Percentiles rank a stretch among this genome's conserved stretches.
Conservation (phyloP, 73 alveolate genomes). For the Urostyla sp. region DNA sequence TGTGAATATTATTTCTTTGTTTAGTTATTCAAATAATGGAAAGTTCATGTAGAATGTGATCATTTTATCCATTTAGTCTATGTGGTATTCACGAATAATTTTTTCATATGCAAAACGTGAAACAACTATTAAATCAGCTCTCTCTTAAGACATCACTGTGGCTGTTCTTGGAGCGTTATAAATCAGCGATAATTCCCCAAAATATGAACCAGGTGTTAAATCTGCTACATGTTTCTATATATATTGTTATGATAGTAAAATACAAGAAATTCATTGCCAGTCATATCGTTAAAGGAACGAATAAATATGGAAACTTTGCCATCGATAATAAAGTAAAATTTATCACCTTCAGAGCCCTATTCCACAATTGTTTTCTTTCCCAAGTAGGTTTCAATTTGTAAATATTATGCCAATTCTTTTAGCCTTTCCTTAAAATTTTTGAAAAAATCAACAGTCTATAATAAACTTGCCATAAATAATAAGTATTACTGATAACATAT, state of each 20-base stretch:
- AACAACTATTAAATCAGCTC: constrained; percentile 57
- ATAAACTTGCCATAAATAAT: not conserved
- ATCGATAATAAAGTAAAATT: constrained; percentile 41
- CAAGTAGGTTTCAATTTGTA: constrained; percentile 26
- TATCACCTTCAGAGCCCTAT: constrained; percentile 41
- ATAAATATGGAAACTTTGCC: constrained; percentile 50
- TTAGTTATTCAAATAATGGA: constrained; percentile 49
- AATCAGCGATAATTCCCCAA: constrained; percentile 66
- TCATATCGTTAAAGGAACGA: constrained; percentile 40
- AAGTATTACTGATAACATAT: constrained; percentile 11
- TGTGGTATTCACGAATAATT: constrained; percentile 61
- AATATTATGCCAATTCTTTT: constrained; percentile 29
- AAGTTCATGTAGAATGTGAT: constrained; percentile 51
- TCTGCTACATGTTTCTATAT: constrained; percentile 57
- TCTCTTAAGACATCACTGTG: constrained; percentile 40
- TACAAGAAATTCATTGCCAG: constrained; percentile 55
- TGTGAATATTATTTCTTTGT: constrained; percentile 50
- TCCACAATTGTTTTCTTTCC: constrained; percentile 50
- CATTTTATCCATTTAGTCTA: constrained; percentile 58
- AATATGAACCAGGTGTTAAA: constrained; percentile 57
- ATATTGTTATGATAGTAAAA: not conserved
- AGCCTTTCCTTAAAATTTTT: constrained; percentile 31
- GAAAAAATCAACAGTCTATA: constrained; percentile 39
- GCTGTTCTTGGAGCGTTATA: constrained; percentile 74
- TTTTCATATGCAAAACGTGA: constrained; percentile 52